Base-by-base conservation (phyloP, 805 yeast species). In the Lachancea mirantina region DNA sequence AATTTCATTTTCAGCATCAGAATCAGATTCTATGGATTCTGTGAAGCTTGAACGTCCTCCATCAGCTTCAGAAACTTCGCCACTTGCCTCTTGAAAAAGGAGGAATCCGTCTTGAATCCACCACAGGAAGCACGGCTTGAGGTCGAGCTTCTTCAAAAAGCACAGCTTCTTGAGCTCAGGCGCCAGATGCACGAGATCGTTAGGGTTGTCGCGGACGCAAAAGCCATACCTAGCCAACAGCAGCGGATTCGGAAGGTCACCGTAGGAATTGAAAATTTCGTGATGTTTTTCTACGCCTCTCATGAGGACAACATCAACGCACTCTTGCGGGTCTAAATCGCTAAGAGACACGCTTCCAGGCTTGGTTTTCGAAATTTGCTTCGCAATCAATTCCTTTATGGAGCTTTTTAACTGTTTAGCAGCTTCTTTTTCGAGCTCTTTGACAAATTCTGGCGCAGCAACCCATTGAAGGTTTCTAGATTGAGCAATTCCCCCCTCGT, bases 221-320 rank as follows among this genome's bases (percentile, higher is more conserved):
- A 88, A 87, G 1, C 96, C 96, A 52, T 87, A 88, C 36, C 83
- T 68, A 9, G 87, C 74, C 9, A 87, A 54, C 24, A 88, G 59
- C 22, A 72, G 68, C 0, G 81, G 65, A 44, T 83, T 84, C 10
- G 78, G 59, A 23, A 79, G 63, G 17, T 76, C 79, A 0, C 96
- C 96, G 47, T 87, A 88, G 0, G 92, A 76, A 57, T 84, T 87
- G 63, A 77, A 83, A 9, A 89, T 49, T 49, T 89, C 96, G 8
- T 63, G 53, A 6, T 74, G 73, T 20, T 58, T 50, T 1, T 46
- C 31, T 1, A 83, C 72, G 2, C 57, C 49, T 9, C 50, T 52
- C 13, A 65, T 61, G 2, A 78, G 47, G 0, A 72, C 65, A 9
- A 87, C 74, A 45, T 85, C 95, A 45, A 94, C 84, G 42, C 87